Base-by-base conservation (phyloP, 148 eudicot genomes). In the Euryodendron excelsum region DNA sequence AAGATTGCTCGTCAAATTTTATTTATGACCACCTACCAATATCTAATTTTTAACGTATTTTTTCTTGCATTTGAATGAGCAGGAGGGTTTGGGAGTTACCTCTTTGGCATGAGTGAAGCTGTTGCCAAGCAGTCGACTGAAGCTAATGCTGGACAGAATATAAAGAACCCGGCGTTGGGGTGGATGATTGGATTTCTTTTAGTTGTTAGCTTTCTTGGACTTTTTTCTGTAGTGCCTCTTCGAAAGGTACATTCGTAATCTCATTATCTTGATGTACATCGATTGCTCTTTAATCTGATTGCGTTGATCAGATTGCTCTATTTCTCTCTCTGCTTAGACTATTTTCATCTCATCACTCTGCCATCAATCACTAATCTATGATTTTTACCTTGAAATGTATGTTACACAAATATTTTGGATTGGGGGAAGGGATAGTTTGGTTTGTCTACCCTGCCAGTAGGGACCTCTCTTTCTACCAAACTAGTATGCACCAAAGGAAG, bases 1-100 rank as follows among this genome's bases (percentile, higher is more conserved):
- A 33, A 5, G 36, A 65, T 39, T 7, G 34, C 34, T 65, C 36
- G 1, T 36, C 27, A 65, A 36, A 65, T 65, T 37, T 65, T 65
- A 34, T 31, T 58, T n/a, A 23, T 23, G 45, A 41, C 8, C 45
- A 41, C 0, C 45, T 41, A 4, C 45, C 45, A 41, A 41, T 9
- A 41, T 41, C 45, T 0, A 41, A 41, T 9, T 41, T 5, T 41
- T 41, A 41, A 41, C 45, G 1, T 41, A 41, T 41, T 41, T 41
- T 55, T 31, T 17, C 76, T 21, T 69, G 28, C 15, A 17, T 72
- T 21, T 36, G 39, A 34, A 55, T 66, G n/a, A 76, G 75, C 94
- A 94, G 98, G 98, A 75, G 98, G 98, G n/a, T 88, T 88, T 83
- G 98, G 97, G 10, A 92, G 94, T 78, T 94, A 94, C 83, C 84